phyloP scores from a whole-genome alignment of 1,139 yeast species.

The Suhomyces chickasaworum region DNA sequence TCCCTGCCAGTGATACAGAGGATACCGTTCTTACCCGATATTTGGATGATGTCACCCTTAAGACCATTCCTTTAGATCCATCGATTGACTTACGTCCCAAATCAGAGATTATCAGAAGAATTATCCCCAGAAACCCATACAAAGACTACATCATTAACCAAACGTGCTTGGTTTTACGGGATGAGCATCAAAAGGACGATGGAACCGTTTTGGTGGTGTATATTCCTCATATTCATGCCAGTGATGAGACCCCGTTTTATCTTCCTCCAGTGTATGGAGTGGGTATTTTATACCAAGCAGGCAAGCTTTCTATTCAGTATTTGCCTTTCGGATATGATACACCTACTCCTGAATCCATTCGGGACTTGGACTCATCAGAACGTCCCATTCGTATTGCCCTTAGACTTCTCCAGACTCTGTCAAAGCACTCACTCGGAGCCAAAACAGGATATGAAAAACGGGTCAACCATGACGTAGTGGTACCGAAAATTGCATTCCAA shows the following conservation, averaged over 20 bases:
- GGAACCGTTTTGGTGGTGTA: slow-evolving; percentile 61
- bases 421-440: slow-evolving; percentile 81
- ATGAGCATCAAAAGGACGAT: slow-evolving; percentile 24
- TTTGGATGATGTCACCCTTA: slow-evolving; percentile 57
- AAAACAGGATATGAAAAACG: slow-evolving; percentile 84
- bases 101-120: slow-evolving; percentile 67
- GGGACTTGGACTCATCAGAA: slow-evolving; percentile 46
- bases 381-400: slow-evolving; percentile 81
- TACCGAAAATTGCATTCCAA: slow-evolving; percentile 80
- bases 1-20: slow-evolving; percentile 29
- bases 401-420: slow-evolving; percentile 74
- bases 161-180: slow-evolving; percentile 61
- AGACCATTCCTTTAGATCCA: slow-evolving; percentile 43
- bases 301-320: slow-evolving; percentile 76
- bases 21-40: slow-evolving; percentile 47
- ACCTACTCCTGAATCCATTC: slow-evolving; percentile 23
- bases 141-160: slow-evolving; percentile 84
- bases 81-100: slow-evolving; percentile 40
- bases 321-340: slow-evolving; percentile 54
- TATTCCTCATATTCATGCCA: slow-evolving; percentile 65
- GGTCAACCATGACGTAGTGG: slow-evolving; percentile 85
- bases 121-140: slow-evolving; percentile 86
- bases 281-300: slow-evolving; percentile 62
- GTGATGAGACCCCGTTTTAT: slow-evolving; percentile 81
- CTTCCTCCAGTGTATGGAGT: slow-evolving; percentile 81